Percentiles rank a stretch among this genome's conserved stretches.
Evolutionary conservation across 306 rosid species (phyloP).

Genomic region (Gillenia trifoliata): DNA sequence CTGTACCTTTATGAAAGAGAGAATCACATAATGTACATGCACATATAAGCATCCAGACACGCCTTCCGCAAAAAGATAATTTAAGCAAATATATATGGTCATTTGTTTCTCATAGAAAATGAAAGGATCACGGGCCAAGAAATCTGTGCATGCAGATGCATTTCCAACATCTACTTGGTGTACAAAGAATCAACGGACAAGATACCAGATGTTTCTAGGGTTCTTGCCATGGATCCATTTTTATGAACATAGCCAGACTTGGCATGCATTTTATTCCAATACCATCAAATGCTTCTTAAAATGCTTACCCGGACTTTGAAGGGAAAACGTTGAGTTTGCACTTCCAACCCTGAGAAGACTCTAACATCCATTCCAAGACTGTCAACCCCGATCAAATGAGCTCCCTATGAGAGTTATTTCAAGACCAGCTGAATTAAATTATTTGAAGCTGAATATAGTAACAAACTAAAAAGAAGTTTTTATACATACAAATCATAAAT

Average conservation of each 20-base stretch:
- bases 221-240: not conserved
- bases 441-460: not conserved
- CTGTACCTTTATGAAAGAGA: not conserved
- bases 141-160: not conserved
- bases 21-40: not conserved
- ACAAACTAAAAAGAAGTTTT: not conserved
- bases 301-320: slow-evolving; percentile 71
- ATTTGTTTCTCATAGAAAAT: not conserved
- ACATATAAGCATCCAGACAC: not conserved
- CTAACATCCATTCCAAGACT: slow-evolving; percentile 91
- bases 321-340: slow-evolving; percentile 81
- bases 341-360: slow-evolving; percentile 58
- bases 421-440: not conserved
- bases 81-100: not conserved
- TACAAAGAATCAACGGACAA: too few species aligned
- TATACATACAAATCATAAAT: too few species aligned
- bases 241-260: slow-evolving; percentile 4
- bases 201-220: too few species aligned
- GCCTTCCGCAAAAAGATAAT: not conserved
- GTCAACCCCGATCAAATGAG: slow-evolving; percentile 81
- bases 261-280: not conserved
- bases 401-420: slow-evolving; percentile 48
- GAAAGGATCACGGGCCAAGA: not conserved
- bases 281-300: slow-evolving; percentile 15
- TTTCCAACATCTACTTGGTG: too few species aligned